These are phyloP conservation scores for Candida sp. DNA, from an alignment of 1,139 yeast genomes.

Conservation along the genomic window DNA sequence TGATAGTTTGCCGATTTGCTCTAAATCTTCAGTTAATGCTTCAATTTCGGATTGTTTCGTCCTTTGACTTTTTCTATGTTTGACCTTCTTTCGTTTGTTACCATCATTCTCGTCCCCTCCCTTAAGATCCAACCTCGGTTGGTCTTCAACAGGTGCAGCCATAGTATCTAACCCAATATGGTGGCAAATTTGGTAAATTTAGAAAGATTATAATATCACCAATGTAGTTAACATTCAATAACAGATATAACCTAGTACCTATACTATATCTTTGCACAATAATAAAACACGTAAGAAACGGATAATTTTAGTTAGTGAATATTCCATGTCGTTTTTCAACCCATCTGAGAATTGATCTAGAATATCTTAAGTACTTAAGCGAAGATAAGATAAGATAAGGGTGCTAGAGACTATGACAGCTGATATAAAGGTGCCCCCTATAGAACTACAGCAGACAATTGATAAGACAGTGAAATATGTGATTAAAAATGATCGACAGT, in stretches of 20 bases:
- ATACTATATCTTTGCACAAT: background rate
- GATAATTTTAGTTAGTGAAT: background rate
- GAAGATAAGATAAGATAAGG: background rate
- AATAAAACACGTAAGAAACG: background rate
- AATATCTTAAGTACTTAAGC: no score
- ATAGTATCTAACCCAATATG: background rate
- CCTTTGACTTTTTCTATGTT: background rate
- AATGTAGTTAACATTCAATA: no score
- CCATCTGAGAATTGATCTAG: background rate
- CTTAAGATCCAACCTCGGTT: background rate
- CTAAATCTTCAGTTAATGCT: conserved; percentile 40
- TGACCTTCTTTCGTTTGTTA: background rate
- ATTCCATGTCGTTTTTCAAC: background rate
- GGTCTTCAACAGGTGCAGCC: background rate
- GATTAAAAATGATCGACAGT: conserved; percentile 55
- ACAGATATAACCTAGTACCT: no score
- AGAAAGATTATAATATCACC: background rate
- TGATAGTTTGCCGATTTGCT: conserved; percentile 36
- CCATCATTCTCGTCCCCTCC: background rate
- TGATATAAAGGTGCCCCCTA: conserved; percentile 54
- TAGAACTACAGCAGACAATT: conserved; percentile 52
- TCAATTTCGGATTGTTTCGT: conserved; percentile 19
- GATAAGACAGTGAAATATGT: conserved; percentile 76
- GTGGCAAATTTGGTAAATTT: background rate
- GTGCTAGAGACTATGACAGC: conserved; percentile 8